A percentile compares a stretch with the other conserved stretches of the same genome.
Conservation (phyloP, 441 rosid genomes). For the Pelargonium myrrhifolium region DNA sequence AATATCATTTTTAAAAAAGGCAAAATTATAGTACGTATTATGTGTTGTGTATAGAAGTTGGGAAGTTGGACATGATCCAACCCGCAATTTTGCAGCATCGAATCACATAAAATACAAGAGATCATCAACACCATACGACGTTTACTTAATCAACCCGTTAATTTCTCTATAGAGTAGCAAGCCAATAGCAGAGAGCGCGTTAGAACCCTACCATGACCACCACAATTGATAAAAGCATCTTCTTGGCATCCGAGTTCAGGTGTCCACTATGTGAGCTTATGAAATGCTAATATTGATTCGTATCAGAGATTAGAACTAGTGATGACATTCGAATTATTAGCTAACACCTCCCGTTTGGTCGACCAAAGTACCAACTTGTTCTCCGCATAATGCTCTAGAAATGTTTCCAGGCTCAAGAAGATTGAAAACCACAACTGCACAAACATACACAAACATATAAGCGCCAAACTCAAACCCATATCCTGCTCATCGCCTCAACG, state of each 20-base stretch:
- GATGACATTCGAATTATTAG: conserved; percentile 12
- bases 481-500: background rate
- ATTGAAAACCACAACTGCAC: conserved; percentile 60
- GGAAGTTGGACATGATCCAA: too few species aligned
- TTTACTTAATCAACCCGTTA: background rate
- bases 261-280: background rate
- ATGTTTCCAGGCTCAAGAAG: conserved; percentile 65
- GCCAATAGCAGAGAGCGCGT: background rate
- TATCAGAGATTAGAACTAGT: background rate
- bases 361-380: conserved; percentile 61
- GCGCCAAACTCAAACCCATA: background rate
- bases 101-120: background rate
- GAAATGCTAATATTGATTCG: background rate
- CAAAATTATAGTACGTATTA: too few species aligned
- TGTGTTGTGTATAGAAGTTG: too few species aligned
- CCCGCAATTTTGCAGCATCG: too few species aligned
- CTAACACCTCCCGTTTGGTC: conserved; percentile 41
- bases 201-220: background rate
- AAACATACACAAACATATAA: conserved; percentile 6
- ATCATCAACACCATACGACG: background rate
- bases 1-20: too few species aligned
- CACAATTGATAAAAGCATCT: too few species aligned
- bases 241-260: too few species aligned
- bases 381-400: conserved; percentile 57
- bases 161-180: background rate